These are phyloP conservation scores for Gossypium herbaceum DNA, from an alignment of 345 rosid species.

Conservation along the genomic window DNA sequence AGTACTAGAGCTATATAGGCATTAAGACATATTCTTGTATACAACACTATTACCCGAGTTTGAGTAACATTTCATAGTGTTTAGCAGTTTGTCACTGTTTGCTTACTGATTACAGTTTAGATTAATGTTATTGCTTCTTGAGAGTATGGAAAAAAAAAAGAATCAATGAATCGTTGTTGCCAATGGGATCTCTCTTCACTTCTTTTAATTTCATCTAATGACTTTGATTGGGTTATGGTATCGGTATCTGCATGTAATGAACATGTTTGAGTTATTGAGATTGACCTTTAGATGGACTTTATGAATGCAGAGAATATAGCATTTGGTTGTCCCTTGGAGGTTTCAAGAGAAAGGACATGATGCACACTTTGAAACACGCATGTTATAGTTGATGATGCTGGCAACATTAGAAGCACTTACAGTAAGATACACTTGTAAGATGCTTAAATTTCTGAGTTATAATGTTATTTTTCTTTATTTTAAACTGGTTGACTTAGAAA, in stretches of 20 bases:
- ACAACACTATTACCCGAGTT: background rate
- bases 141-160: background rate
- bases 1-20: background rate
- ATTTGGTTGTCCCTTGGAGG: conserved; percentile 96
- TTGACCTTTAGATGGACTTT: background rate
- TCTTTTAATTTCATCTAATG: background rate
- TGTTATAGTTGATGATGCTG: conserved; percentile 71
- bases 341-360: conserved; percentile 81
- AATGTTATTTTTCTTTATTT: background rate
- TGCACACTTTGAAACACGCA: conserved; percentile 72
- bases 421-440: conserved; percentile 79
- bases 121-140: background rate
- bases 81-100: no score
- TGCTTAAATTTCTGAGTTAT: background rate
- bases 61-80: background rate
- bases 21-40: background rate
- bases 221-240: background rate
- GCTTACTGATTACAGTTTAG: background rate
- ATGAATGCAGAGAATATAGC: conserved; percentile 52
- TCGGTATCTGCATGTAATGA: background rate
- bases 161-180: background rate
- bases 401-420: conserved; percentile 63
- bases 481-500: background rate
- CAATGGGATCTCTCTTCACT: background rate
- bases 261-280: background rate